A percentile compares a stretch with the other conserved stretches of the same genome.
These are phyloP conservation scores for Mucor ambiguus DNA, from an alignment of 371 early-diverging fungal genomes.

Conservation along the genomic window DNA sequence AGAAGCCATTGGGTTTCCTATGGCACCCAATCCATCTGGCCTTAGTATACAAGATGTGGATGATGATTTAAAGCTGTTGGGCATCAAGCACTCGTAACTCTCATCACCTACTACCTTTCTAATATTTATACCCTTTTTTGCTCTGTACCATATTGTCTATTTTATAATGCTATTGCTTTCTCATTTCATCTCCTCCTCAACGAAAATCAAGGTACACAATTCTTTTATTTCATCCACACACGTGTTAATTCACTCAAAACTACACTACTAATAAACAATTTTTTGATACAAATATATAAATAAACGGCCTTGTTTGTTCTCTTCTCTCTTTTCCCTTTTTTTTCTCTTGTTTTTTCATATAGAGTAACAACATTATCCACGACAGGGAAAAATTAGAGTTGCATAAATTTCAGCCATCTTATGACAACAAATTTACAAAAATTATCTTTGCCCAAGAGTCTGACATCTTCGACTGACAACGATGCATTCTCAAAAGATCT, in stretches of 20 bases:
- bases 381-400: not conserved
- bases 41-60: constrained; percentile 43
- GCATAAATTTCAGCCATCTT: not conserved
- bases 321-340: constrained; percentile 3
- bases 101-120: not conserved
- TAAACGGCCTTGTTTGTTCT: constrained; percentile 3
- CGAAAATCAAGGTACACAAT: constrained; percentile 4
- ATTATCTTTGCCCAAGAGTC: constrained; percentile 15
- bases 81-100: constrained; percentile 17
- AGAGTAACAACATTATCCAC: not conserved
- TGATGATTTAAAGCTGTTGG: constrained; percentile 51
- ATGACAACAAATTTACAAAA: constrained; percentile 19
- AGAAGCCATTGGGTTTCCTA: constrained; percentile 49
- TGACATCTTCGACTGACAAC: constrained; percentile 15
- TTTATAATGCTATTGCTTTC: not conserved
- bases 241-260: constrained; percentile 9
- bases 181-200: constrained; percentile 2
- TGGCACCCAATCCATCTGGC: constrained; percentile 43
- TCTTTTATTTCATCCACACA: constrained; percentile 6
- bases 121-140: not conserved
- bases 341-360: constrained; percentile 1
- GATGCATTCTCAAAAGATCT: constrained; percentile 43
- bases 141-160: constrained; percentile 11
- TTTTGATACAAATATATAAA: not conserved
- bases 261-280: not conserved